Evolutionary conservation across 305 asterid species (phyloP).

Genomic region (Petunia hybrid): DNA sequence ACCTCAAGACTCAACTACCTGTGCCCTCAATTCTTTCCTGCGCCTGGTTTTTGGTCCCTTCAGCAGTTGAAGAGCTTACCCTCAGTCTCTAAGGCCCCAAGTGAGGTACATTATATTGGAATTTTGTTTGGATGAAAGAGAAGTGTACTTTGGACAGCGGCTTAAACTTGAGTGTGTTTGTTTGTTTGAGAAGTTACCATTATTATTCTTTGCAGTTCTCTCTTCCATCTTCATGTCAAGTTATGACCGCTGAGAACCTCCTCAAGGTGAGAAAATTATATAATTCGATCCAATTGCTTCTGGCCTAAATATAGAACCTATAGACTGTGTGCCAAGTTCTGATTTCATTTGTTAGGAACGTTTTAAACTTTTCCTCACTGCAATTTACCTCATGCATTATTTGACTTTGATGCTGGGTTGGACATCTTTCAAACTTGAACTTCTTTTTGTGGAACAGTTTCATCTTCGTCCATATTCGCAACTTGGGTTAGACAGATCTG

Average conservation of each 20-base stretch:
- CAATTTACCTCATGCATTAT: constrained; percentile 15
- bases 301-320: constrained; percentile 4
- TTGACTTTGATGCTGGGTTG: constrained; percentile 22
- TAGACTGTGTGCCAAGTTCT: not conserved
- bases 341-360: constrained; percentile 13
- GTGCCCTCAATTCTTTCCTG: constrained; percentile 89
- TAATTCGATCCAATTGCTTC: constrained; percentile 13
- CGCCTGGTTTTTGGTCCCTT: constrained; percentile 82
- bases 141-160: constrained; percentile 18
- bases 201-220: constrained; percentile 57
- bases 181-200: constrained; percentile 28
- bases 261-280: constrained; percentile 68
- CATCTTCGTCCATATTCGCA: constrained; percentile 77
- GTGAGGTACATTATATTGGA: constrained; percentile 47
- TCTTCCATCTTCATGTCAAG: constrained; percentile 44
- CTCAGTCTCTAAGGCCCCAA: constrained; percentile 41
- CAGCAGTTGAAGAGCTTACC: constrained; percentile 43
- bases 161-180: constrained; percentile 22
- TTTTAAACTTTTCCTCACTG: constrained; percentile 20
- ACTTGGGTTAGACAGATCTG: constrained; percentile 82
- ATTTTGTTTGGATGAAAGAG: not conserved
- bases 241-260: constrained; percentile 86
- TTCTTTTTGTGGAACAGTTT: constrained; percentile 55
- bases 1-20: constrained; percentile 83
- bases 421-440: constrained; percentile 7